Percentiles rank a stretch among this genome's conserved stretches.
Conservation (phyloP, 805 yeast genomes). For the Osmozyma mogii region DNA sequence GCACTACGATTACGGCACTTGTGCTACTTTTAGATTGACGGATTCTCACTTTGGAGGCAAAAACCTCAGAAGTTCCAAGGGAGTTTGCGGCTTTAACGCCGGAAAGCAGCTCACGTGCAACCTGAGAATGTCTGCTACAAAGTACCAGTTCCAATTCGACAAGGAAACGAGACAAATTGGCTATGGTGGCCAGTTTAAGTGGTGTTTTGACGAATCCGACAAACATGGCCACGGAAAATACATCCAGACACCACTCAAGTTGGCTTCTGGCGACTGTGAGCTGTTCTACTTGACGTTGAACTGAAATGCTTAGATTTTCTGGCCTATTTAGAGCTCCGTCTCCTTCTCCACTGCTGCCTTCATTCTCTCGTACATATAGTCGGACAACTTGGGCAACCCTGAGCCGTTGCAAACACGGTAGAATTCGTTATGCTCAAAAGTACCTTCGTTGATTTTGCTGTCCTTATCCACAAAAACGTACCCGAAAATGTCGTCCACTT, state of each 20-base stretch:
- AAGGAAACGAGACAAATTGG: slow-evolving; percentile 38
- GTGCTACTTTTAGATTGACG: slow-evolving; percentile 62
- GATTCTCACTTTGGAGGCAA: slow-evolving; percentile 69
- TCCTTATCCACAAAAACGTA: slow-evolving; percentile 50
- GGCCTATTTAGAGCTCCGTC: too few relatives aligned
- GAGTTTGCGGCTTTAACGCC: slow-evolving; percentile 48
- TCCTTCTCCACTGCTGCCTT: slow-evolving; percentile 28
- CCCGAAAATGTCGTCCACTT: slow-evolving; percentile 64
- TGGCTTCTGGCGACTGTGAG: too few relatives aligned
- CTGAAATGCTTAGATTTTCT: too few relatives aligned
- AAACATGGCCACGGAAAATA: slow-evolving; percentile 21
- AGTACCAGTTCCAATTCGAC: slow-evolving; percentile 54
- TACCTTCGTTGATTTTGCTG: slow-evolving; percentile 46
- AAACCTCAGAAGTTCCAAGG: slow-evolving; percentile 59
- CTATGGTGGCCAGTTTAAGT: slow-evolving; percentile 52
- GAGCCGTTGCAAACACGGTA: slow-evolving; percentile 42
- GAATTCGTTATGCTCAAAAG: slow-evolving; percentile 52
- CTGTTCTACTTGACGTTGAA: too few relatives aligned
- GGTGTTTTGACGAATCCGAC: slow-evolving; percentile 48
- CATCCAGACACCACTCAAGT: slow-evolving; percentile 41
- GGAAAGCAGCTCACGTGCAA: slow-evolving; percentile 11
- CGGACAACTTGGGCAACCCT: slow-evolving; percentile 13
- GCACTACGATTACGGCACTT: slow-evolving; percentile 77
- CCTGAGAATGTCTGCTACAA: slow-evolving; percentile 5
- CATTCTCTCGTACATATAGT: slow-evolving; percentile 16